These are phyloP conservation scores for Penicillium sp. DNA, from an alignment of 2,329 filamentous ascomycete species.

Conservation along the genomic window DNA sequence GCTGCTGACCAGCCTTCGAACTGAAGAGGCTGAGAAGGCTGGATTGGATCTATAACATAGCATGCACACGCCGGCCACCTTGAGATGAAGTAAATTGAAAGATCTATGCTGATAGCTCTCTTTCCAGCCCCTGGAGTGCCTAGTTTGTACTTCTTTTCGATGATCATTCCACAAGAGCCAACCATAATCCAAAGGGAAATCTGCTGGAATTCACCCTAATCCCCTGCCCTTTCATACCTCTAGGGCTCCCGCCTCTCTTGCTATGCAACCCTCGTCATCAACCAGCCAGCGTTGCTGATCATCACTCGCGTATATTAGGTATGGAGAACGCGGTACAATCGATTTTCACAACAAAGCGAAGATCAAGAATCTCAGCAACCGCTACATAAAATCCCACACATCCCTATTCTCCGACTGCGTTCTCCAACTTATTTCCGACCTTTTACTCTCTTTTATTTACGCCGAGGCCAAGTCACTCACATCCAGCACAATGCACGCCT, in stretches of 20 bases:
- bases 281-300: constrained; percentile 13
- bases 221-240: constrained; percentile 9
- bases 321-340: constrained; percentile 13
- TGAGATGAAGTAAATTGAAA: constrained; percentile 2
- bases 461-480: constrained; percentile 1
- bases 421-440: constrained; percentile 12
- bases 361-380: constrained; percentile 4
- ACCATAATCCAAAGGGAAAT: constrained; percentile 1
- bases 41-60: too few relatives aligned
- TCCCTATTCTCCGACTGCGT: constrained; percentile 6
- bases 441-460: constrained; percentile 11
- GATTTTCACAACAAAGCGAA: constrained; percentile 11
- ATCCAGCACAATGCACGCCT: constrained; percentile 15
- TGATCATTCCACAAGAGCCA: constrained; percentile 18
- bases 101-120: constrained; percentile 1
- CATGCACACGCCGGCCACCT: neutral
- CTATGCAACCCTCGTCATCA: constrained; percentile 13
- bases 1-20: neutral
- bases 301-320: constrained; percentile 8
- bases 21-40: neutral
- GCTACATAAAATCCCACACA: constrained; percentile 14
- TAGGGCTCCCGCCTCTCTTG: constrained; percentile 8
- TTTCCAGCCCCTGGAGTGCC: constrained; percentile 1
- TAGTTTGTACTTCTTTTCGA: constrained; percentile 1
- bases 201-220: constrained; percentile 5